phyloP scores from a whole-genome alignment of 2,329 filamentous ascomycete genomes.

The Phaeosphaeria sp. region DNA sequence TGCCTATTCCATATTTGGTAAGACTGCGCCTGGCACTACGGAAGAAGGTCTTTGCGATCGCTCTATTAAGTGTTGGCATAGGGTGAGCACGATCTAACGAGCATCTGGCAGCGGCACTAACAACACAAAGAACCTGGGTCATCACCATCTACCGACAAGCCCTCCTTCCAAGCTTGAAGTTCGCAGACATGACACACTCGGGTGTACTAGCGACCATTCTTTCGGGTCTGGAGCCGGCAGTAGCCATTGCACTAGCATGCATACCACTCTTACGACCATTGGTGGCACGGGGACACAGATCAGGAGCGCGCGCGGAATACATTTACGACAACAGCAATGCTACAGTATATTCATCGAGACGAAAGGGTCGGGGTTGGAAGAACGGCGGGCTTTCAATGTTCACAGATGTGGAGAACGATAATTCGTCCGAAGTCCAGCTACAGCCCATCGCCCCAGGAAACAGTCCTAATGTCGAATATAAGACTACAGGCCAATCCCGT shows the following conservation, averaged over 20 bases:
- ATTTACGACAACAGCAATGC: slow-evolving; percentile 4
- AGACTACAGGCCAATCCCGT: not conserved
- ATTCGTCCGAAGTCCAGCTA: slow-evolving; percentile 7
- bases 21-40: slow-evolving; percentile 12
- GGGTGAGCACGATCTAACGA: slow-evolving; percentile 14
- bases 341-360: not conserved
- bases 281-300: not conserved
- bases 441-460: not conserved
- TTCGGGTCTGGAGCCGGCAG: slow-evolving; percentile 26
- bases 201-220: slow-evolving; percentile 27
- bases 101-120: not conserved
- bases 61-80: slow-evolving; percentile 26
- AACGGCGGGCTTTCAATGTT: not conserved
- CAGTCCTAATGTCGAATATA: not conserved
- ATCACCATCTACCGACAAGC: slow-evolving; percentile 32
- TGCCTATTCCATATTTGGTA: slow-evolving; percentile 30
- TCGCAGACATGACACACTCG: slow-evolving; percentile 23
- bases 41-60: slow-evolving; percentile 22
- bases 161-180: slow-evolving; percentile 14
- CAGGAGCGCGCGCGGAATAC: not conserved
- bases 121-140: slow-evolving; percentile 23
- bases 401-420: slow-evolving; percentile 5
- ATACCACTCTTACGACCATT: slow-evolving; percentile 26
- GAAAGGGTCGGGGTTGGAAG: slow-evolving; percentile 1
- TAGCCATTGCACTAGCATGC: slow-evolving; percentile 30